These are phyloP conservation scores for Cryptococcus deneoformans DNA, from an alignment of 1,284 basidiomycete genomes.

Conservation along the genomic window DNA sequence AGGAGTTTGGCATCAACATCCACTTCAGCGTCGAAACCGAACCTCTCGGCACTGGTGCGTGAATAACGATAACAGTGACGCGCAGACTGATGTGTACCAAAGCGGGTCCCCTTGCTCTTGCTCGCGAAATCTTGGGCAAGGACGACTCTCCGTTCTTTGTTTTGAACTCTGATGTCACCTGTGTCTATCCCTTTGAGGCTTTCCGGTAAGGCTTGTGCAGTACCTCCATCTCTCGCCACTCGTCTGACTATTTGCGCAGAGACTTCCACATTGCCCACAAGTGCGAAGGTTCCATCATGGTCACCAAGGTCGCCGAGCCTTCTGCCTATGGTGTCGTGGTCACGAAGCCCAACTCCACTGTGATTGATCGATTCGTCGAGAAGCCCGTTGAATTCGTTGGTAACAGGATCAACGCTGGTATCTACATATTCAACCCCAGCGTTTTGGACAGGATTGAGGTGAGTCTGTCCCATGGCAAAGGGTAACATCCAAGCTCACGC, in stretches of 20 bases:
- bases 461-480: slow-evolving; percentile 7
- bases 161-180: slow-evolving; percentile 57
- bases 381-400: slow-evolving; percentile 58
- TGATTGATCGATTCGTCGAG: slow-evolving; percentile 58
- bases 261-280: slow-evolving; percentile 55
- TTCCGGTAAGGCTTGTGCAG: slow-evolving; percentile 44
- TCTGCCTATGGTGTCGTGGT: slow-evolving; percentile 57
- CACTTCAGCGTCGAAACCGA: slow-evolving; percentile 56
- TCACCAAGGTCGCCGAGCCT: slow-evolving; percentile 57
- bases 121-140: slow-evolving; percentile 55
- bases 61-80: not conserved
- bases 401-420: slow-evolving; percentile 58
- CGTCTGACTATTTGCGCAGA: slow-evolving; percentile 19
- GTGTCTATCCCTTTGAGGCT: slow-evolving; percentile 55
- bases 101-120: slow-evolving; percentile 56
- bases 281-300: slow-evolving; percentile 52
- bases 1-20: slow-evolving; percentile 56
- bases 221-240: not conserved
- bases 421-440: slow-evolving; percentile 58
- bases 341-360: slow-evolving; percentile 51
- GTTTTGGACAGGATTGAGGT: slow-evolving; percentile 55
- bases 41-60: slow-evolving; percentile 55
- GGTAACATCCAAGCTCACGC: not conserved
- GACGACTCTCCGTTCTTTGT: slow-evolving; percentile 58
- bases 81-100: slow-evolving; percentile 2